Conservation (phyloP, 805 yeast species). For the Cyberlindnera petersonii region DNA sequence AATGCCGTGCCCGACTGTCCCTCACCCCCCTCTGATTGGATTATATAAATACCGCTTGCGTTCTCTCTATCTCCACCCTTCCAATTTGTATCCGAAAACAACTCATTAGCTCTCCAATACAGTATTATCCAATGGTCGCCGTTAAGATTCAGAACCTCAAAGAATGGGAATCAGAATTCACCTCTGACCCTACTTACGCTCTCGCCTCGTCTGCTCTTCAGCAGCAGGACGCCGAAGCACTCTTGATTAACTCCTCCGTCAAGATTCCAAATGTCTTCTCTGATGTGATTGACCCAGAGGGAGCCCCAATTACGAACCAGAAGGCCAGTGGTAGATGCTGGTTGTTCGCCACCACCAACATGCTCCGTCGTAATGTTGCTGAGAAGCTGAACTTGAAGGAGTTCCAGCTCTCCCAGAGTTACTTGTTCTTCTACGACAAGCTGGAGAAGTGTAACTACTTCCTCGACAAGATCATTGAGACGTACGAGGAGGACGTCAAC, state of each 20-base stretch:
- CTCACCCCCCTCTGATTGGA: too few species aligned
- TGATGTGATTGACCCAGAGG: slow-evolving; percentile 40
- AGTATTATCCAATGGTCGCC: slow-evolving; percentile 6
- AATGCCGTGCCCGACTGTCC: too few species aligned
- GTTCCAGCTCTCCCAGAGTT: slow-evolving; percentile 75
- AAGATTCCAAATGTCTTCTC: slow-evolving; percentile 24
- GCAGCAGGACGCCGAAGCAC: slow-evolving; percentile 33
- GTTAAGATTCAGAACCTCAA: slow-evolving; percentile 14
- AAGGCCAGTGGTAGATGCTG: slow-evolving; percentile 79
- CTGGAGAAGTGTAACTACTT: slow-evolving; percentile 81
- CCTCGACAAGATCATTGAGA: slow-evolving; percentile 70
- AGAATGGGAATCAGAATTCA: slow-evolving; percentile 25
- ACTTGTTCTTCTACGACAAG: slow-evolving; percentile 80
- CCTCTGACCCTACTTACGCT: slow-evolving; percentile 28
- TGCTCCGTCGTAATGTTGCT: slow-evolving; percentile 61
- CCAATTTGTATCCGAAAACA: too few species aligned
- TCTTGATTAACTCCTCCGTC: slow-evolving; percentile 21
- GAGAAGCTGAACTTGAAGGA: slow-evolving; percentile 58
- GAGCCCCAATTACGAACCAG: slow-evolving; percentile 67
- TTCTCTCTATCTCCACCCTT: too few species aligned
- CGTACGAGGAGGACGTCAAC: slow-evolving; percentile 61
- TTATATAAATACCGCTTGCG: too few species aligned
- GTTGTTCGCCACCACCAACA: slow-evolving; percentile 81
- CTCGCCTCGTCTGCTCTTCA: slow-evolving; percentile 35
- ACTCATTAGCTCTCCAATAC: too few species aligned